Evolutionary conservation across 306 rosid species (phyloP).

Genomic region (Dicorynia guianensis): DNA sequence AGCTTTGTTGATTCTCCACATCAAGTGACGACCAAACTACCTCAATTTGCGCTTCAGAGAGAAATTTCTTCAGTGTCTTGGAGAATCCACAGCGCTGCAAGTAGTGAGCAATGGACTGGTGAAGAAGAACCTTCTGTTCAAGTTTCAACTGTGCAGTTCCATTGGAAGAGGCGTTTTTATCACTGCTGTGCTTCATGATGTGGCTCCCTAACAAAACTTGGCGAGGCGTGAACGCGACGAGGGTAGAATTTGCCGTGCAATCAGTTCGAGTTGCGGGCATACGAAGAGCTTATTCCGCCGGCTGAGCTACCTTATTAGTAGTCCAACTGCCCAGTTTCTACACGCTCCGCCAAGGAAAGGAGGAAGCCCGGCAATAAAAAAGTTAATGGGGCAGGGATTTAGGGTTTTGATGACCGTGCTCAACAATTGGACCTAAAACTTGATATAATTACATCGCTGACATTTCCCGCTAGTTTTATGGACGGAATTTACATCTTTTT

Average conservation of each 20-base stretch:
- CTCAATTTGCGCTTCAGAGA: constrained; percentile 69
- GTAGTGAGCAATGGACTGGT: constrained; percentile 65
- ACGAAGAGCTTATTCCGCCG: constrained; percentile 36
- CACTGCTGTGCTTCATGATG: constrained; percentile 48
- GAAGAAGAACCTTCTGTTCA: constrained; percentile 58
- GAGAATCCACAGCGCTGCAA: constrained; percentile 66
- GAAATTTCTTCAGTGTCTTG: constrained; percentile 74
- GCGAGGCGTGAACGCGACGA: constrained; percentile 74
- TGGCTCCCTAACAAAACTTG: constrained; percentile 60
- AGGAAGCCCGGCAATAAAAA: background rate
- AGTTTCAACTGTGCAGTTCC: constrained; percentile 12
- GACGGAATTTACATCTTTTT: too few species aligned
- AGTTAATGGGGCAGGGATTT: constrained; percentile 10
- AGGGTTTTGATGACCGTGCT: constrained; percentile 10
- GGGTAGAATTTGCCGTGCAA: constrained; percentile 39
- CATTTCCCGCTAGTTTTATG: too few species aligned
- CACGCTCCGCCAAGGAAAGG: background rate
- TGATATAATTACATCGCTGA: background rate
- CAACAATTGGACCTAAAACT: background rate
- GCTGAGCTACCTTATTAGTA: background rate
- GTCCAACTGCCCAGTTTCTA: background rate
- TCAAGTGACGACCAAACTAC: constrained; percentile 33
- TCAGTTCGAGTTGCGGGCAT: constrained; percentile 57
- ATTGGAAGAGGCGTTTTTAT: constrained; percentile 6
- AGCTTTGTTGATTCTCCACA: background rate